Conservation (phyloP, 495 filamentous ascomycete species). For the Cairneyella variabilis region DNA sequence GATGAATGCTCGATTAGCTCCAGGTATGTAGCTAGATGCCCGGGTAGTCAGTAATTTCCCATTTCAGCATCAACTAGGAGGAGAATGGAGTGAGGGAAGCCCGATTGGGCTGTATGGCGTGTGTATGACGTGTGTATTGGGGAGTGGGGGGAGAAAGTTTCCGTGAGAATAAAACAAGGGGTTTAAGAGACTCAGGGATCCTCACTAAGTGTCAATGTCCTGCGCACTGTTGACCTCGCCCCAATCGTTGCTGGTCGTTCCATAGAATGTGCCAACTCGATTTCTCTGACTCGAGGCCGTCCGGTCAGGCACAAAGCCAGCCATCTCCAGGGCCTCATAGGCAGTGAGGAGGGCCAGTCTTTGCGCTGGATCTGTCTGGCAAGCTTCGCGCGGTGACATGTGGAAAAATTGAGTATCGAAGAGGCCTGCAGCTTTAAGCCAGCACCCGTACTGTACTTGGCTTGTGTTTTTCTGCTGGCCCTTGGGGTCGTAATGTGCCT, state of each 20-base stretch:
- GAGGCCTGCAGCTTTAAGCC: slow-evolving; percentile 48
- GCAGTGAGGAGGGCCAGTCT: slow-evolving; percentile 50
- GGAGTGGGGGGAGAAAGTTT: too few species aligned
- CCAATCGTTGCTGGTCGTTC: slow-evolving; percentile 90
- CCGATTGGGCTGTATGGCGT: too few species aligned
- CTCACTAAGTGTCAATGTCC: slow-evolving; percentile 92
- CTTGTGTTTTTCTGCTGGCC: slow-evolving; percentile 22
- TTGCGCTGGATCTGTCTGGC: slow-evolving; percentile 56
- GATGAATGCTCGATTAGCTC: slow-evolving; percentile 81
- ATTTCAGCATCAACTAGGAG: too few species aligned
- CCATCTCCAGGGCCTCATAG: slow-evolving; percentile 61
- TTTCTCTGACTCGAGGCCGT: slow-evolving; percentile 81
- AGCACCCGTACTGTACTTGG: slow-evolving; percentile 41
- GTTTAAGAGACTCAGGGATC: too few species aligned
- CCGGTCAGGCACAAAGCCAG: slow-evolving; percentile 81
- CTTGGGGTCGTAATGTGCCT: slow-evolving; percentile 38
- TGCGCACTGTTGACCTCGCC: slow-evolving; percentile 86
- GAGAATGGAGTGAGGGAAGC: too few species aligned
- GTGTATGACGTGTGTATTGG: too few species aligned
- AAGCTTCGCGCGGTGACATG: slow-evolving; percentile 53
- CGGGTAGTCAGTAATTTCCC: too few species aligned
- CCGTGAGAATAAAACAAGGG: too few species aligned
- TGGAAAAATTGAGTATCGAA: slow-evolving; percentile 63
- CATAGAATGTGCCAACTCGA: slow-evolving; percentile 88
- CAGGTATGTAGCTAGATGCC: slow-evolving; percentile 89